A percentile compares a stretch with the other conserved stretches of the same genome.
phyloP scores from a whole-genome alignment of 2,329 filamentous ascomycete genomes.

The Microsporum ferrugineum region DNA sequence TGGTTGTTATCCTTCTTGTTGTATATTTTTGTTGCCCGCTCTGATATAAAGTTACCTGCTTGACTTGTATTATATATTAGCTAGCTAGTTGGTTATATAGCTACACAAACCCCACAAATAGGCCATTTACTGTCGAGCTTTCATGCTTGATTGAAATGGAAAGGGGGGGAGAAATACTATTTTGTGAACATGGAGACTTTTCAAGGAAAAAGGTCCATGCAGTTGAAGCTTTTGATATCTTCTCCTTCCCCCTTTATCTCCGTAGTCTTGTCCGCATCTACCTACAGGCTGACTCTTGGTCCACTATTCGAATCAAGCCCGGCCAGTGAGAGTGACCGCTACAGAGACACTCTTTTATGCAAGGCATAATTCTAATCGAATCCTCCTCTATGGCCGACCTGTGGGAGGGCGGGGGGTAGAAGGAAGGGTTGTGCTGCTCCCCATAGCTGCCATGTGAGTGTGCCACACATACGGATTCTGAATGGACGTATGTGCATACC shows the following conservation, averaged over 20 bases:
- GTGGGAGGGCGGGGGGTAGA: background rate
- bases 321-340: background rate
- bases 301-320: background rate
- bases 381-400: background rate
- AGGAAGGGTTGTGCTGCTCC: background rate
- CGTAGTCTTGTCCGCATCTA: background rate
- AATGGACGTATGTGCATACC: background rate
- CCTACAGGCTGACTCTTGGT: background rate
- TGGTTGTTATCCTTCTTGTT: background rate
- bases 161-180: background rate
- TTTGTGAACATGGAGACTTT: background rate
- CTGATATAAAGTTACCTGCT: background rate
- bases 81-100: slow-evolving; percentile 2
- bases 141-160: background rate
- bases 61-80: slow-evolving; percentile 3
- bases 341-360: background rate
- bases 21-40: slow-evolving; percentile 1
- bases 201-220: background rate
- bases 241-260: background rate
- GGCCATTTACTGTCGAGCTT: background rate
- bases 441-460: background rate
- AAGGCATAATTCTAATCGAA: background rate
- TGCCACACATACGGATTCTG: background rate
- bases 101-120: slow-evolving; percentile 1
- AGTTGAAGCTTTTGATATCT: background rate